Conservation (phyloP, 2,329 filamentous ascomycete genomes). For the Septoria linicola region DNA sequence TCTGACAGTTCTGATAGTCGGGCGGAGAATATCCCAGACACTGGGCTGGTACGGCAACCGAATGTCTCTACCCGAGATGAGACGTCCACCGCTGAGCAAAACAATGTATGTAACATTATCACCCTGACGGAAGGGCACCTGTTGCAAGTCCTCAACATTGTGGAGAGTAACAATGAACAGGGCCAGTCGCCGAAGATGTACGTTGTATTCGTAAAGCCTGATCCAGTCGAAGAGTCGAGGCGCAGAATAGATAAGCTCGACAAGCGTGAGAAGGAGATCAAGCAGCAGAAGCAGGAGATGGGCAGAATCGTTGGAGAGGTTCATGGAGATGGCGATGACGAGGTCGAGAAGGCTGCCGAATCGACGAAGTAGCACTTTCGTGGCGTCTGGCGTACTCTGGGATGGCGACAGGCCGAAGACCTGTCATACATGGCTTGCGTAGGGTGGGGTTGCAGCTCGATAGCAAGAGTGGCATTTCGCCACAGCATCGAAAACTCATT, state of each 20-base stretch:
- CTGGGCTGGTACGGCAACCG: slow-evolving; percentile 3
- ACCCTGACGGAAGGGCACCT: background rate
- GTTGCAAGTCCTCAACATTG: background rate
- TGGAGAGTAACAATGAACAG: slow-evolving; percentile 11
- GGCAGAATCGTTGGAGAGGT: background rate
- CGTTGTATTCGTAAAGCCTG: slow-evolving; percentile 1
- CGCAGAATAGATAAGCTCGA: background rate
- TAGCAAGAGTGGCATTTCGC: too few species aligned
- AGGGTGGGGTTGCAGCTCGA: too few species aligned
- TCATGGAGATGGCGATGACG: slow-evolving; percentile 2
- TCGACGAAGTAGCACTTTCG: slow-evolving; percentile 16
- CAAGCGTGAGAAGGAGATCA: slow-evolving; percentile 12
- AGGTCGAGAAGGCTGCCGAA: slow-evolving; percentile 5
- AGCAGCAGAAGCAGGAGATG: slow-evolving; percentile 5
- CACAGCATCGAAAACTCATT: too few species aligned
- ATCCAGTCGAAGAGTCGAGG: slow-evolving; percentile 10
- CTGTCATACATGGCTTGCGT: too few species aligned
- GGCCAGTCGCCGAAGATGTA: slow-evolving; percentile 5
- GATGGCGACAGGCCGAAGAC: too few species aligned
- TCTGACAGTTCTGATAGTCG: slow-evolving; percentile 16
- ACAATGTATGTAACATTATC: slow-evolving; percentile 12
- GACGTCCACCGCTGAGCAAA: background rate
- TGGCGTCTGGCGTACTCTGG: slow-evolving; percentile 22
- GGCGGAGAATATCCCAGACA: slow-evolving; percentile 10
- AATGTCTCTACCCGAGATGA: slow-evolving; percentile 6